These are phyloP conservation scores for Pyrus bretschneideri DNA, from an alignment of 306 rosid species.

Conservation along the genomic window DNA sequence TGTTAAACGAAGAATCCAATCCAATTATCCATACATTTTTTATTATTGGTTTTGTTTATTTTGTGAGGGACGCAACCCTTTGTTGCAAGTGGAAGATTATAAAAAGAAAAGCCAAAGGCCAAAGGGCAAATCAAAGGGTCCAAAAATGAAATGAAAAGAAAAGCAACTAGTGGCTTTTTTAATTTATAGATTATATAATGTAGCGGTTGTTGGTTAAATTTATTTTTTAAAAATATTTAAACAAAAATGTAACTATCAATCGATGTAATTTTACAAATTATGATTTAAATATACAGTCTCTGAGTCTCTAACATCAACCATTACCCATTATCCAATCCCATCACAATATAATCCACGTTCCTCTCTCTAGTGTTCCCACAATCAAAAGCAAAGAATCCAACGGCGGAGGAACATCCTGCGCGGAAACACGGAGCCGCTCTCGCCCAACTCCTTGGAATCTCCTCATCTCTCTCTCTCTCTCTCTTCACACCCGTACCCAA, in stretches of 20 bases:
- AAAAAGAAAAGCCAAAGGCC: not conserved
- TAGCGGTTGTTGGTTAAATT: no score
- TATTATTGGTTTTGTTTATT: not conserved
- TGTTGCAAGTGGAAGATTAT: not conserved
- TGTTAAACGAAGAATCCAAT: not conserved
- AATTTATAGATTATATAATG: no score
- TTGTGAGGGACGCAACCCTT: not conserved
- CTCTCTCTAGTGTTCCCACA: not conserved
- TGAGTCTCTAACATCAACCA: no score
- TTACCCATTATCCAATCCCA: not conserved
- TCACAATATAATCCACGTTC: constrained; percentile 6
- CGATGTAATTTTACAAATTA: no score
- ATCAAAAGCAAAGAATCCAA: constrained; percentile 42
- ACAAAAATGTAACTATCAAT: no score
- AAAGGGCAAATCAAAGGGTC: not conserved
- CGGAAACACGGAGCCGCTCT: constrained; percentile 99
- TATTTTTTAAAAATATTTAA: no score
- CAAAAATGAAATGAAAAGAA: constrained; percentile 16
- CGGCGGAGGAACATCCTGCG: constrained; percentile 87
- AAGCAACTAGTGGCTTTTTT: not conserved
- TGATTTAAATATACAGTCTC: no score
- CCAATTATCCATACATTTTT: not conserved
- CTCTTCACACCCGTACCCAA: not conserved
- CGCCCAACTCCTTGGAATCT: constrained; percentile 87
- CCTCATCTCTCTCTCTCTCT: constrained; percentile 27